A percentile compares a stretch with the other conserved stretches of the same genome.
Conservation (phyloP, 1,284 basidiomycete species). For the Coniophora puteana region DNA sequence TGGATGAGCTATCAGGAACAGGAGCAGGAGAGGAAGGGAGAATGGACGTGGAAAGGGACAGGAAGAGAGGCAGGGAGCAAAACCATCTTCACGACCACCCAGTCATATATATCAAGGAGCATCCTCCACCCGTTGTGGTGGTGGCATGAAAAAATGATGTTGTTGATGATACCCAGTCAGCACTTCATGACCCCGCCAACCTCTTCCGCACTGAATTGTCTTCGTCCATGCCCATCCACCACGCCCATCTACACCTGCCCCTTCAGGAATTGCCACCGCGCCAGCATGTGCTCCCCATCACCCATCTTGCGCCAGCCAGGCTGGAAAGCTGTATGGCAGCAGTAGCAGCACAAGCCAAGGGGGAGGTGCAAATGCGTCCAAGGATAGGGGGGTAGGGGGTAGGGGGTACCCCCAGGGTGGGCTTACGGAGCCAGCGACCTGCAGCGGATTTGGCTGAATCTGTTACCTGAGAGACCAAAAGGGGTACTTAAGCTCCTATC, state of each 20-base stretch:
- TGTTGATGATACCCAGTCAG: not conserved
- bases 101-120: not conserved
- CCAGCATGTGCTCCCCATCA: slow-evolving; percentile 36
- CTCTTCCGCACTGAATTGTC: slow-evolving; percentile 26
- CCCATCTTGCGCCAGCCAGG: slow-evolving; percentile 38
- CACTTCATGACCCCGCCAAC: slow-evolving; percentile 1
- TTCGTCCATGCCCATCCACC: slow-evolving; percentile 23
- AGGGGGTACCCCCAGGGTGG: no score
- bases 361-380: no score
- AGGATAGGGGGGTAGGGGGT: no score
- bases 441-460: no score
- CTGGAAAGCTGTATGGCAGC: slow-evolving; percentile 26
- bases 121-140: not conserved
- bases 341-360: slow-evolving; percentile 32
- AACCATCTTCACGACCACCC: not conserved
- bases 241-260: slow-evolving; percentile 9
- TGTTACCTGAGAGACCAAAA: no score
- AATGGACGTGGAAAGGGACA: slow-evolving; percentile 14
- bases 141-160: not conserved
- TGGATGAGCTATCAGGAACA: no score
- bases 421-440: no score
- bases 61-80: slow-evolving; percentile 10
- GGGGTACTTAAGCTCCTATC: no score
- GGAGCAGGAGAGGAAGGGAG: no score
- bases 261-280: slow-evolving; percentile 11